Evolutionary conservation across 2,329 filamentous ascomycete species (phyloP), one percentile per base, ranked within the genome.

Genomic region (Lecanicillium sp.): DNA sequence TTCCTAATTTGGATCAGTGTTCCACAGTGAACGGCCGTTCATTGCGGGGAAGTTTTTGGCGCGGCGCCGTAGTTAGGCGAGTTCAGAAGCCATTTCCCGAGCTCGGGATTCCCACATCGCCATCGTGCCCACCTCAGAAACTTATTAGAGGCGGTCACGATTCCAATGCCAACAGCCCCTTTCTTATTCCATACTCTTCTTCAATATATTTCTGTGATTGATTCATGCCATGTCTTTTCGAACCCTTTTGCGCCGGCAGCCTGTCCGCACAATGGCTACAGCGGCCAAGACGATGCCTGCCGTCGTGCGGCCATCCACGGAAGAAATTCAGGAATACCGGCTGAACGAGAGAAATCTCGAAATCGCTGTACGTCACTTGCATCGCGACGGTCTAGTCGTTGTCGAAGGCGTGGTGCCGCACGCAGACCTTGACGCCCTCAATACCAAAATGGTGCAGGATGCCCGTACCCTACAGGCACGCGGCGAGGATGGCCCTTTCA

Each of bases 381-480:
- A 78, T 47, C 56, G 61, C 15, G 78, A 82, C 52, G 79, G 79
- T 0, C 61, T 82, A 1, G 75, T 83, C 1, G 73, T 83, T 0
- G 60, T 82, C 3, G 68, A 79, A 44, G 64, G 78, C 56, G 71
- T 71, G 2, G 66, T 82, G 17, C 67, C 71, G 0, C 72, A 77
- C 52, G 57, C 65, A 0, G 59, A 72, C n/a, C 61, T 84, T 3
- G 75, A 83, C 54, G 55, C 57, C 6, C 63, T 84, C 30, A 83
- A 84, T 55, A 52, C 55, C 38, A 77, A 74, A 53, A 84, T 84
- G 80, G 68, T 78, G 1, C 29, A 74, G 38, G 80, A 84, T 58
- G 79, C 79, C 2, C 67, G 66, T 2, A 56, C 60, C 3, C 65
- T 84, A 2, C 74, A 77, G 49, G 66, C 64, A 1, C 63, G 67